phyloP scores from a whole-genome alignment of 1,284 basidiomycete genomes.

The Ceratobasidium sp. region DNA sequence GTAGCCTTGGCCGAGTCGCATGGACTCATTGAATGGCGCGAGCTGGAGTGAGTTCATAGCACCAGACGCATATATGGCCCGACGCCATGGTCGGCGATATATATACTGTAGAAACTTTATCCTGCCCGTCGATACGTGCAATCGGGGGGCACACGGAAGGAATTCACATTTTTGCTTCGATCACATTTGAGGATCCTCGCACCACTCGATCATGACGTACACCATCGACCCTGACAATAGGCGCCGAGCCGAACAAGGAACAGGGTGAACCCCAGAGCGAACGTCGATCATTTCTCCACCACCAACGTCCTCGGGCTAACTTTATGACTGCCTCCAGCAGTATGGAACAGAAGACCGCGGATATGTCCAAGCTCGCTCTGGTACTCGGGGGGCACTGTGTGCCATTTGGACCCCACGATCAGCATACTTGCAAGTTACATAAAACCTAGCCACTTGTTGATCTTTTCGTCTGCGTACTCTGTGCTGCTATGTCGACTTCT shows the following conservation, averaged over 20 bases:
- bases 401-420: not conserved
- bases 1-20: slow-evolving; percentile 23
- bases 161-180: not conserved
- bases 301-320: not conserved
- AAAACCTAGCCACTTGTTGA: not conserved
- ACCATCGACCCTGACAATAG: not conserved
- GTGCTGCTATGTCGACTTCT: not conserved
- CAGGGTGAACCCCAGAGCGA: no score
- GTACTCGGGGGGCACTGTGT: not conserved
- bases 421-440: not conserved
- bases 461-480: not conserved
- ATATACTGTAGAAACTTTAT: not conserved
- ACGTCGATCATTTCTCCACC: not conserved
- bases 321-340: not conserved
- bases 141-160: not conserved
- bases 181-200: not conserved
- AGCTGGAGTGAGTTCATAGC: slow-evolving; percentile 15
- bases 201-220: not conserved
- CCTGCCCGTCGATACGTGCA: not conserved
- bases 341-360: not conserved
- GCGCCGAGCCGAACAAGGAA: not conserved
- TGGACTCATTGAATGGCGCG: slow-evolving; percentile 13
- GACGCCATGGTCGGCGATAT: not conserved
- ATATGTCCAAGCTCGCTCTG: not conserved
- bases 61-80: not conserved